Evolutionary conservation across 2,329 filamentous ascomycete species (phyloP).

Genomic region (Cytospora piceae): DNA sequence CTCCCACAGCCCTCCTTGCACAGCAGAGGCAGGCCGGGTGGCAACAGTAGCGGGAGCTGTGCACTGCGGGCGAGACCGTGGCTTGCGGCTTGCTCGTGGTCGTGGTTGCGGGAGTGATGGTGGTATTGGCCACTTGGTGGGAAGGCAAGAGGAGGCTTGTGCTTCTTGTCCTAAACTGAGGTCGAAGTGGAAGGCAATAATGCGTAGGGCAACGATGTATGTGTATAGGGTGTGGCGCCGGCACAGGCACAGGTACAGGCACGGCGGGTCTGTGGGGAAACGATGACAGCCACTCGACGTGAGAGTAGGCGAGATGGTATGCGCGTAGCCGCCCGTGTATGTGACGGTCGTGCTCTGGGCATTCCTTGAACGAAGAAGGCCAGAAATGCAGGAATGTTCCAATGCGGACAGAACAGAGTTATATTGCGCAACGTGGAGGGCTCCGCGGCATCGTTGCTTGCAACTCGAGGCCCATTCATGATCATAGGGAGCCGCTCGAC

Average conservation of each 20-base stretch:
- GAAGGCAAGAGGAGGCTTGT: neutral
- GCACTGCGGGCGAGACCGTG: conserved; percentile 1
- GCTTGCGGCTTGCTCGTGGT: conserved; percentile 11
- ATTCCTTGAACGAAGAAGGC: conserved; percentile 3
- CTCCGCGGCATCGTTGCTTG: conserved; percentile 1
- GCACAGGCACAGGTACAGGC: neutral
- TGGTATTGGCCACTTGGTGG: conserved; percentile 1
- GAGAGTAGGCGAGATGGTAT: conserved; percentile 16
- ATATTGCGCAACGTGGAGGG: conserved; percentile 7
- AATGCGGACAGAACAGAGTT: conserved; percentile 20
- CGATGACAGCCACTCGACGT: conserved; percentile 12
- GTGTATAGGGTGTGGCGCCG: conserved; percentile 6
- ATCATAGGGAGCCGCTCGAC: conserved; percentile 15
- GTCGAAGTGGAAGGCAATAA: neutral
- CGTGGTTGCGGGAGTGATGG: neutral
- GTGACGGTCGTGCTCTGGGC: conserved; percentile 9
- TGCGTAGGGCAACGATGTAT: conserved; percentile 3
- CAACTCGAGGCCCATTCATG: neutral
- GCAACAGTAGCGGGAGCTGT: neutral
- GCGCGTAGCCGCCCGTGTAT: conserved; percentile 22
- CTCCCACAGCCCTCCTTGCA: conserved; percentile 15
- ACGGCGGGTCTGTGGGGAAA: conserved; percentile 9
- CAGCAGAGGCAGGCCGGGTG: neutral
- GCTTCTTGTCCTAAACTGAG: conserved; percentile 4
- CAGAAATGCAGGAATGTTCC: conserved; percentile 20